Evolutionary conservation across 768 basidiomycete genomes (phyloP).

Genomic region (Piloderma croceum): DNA sequence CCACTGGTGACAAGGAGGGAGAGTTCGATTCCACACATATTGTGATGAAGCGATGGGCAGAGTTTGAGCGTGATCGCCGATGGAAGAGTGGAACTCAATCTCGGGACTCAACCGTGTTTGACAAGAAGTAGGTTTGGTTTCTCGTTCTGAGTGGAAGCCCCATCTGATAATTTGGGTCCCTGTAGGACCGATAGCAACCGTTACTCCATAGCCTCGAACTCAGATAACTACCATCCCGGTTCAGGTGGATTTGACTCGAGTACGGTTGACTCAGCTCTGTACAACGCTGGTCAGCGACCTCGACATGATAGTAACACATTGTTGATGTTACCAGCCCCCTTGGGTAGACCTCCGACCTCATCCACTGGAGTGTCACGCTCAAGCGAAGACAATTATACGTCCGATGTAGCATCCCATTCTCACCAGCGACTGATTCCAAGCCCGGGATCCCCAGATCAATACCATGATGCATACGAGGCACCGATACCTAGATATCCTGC

Average conservation of each 20-base stretch:
- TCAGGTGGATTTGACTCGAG: slow-evolving; percentile 50
- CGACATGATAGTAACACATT: slow-evolving; percentile 67
- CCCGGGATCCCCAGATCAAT: slow-evolving; percentile 28
- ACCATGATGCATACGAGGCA: slow-evolving; percentile 19
- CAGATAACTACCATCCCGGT: slow-evolving; percentile 59
- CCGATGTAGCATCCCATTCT: slow-evolving; percentile 33
- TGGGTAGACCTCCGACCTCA: slow-evolving; percentile 50
- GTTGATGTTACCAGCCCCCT: slow-evolving; percentile 70
- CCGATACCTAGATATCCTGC: neutral
- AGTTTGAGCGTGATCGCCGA: slow-evolving; percentile 92
- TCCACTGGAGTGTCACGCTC: slow-evolving; percentile 40
- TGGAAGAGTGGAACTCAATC: slow-evolving; percentile 88
- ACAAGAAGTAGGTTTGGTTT: slow-evolving; percentile 54
- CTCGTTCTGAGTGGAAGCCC: slow-evolving; percentile 2
- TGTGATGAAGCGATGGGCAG: slow-evolving; percentile 98
- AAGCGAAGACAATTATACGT: slow-evolving; percentile 36
- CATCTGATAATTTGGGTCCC: slow-evolving; percentile 13
- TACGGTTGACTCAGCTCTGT: slow-evolving; percentile 54
- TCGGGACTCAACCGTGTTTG: slow-evolving; percentile 69
- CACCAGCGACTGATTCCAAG: slow-evolving; percentile 38
- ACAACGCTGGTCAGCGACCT: slow-evolving; percentile 35
- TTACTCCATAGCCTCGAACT: slow-evolving; percentile 74
- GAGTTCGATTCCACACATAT: slow-evolving; percentile 96
- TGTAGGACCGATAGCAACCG: slow-evolving; percentile 43
- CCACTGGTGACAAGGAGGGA: slow-evolving; percentile 88